These are phyloP conservation scores for Candolleomyces aberdarensis DNA, from an alignment of 768 basidiomycete species.

Conservation along the genomic window DNA sequence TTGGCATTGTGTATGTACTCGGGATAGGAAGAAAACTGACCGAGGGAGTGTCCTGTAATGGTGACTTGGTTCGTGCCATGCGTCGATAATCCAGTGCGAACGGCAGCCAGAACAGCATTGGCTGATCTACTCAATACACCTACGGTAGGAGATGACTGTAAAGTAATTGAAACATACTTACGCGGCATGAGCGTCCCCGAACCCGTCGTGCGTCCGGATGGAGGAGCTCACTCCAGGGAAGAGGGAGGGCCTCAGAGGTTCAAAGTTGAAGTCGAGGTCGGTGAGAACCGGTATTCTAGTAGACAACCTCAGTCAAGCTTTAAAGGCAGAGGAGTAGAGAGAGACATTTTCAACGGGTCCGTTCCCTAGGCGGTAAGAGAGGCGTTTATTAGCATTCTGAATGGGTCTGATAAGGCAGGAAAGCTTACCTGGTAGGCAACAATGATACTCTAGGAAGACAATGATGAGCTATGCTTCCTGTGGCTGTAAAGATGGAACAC, in stretches of 20 bases:
- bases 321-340: background rate
- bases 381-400: background rate
- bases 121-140: constrained; percentile 30
- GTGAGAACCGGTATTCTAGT: constrained; percentile 46
- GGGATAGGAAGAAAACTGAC: background rate
- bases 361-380: constrained; percentile 1
- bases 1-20: constrained; percentile 19
- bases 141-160: background rate
- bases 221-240: constrained; percentile 51
- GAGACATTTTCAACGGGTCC: constrained; percentile 11
- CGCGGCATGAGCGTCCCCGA: constrained; percentile 44
- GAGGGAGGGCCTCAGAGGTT: constrained; percentile 37
- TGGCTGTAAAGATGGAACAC: background rate
- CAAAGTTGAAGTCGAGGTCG: constrained; percentile 40
- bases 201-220: constrained; percentile 54
- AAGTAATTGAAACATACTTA: background rate
- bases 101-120: constrained; percentile 25
- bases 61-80: constrained; percentile 30
- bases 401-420: no score
- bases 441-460: constrained; percentile 25
- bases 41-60: constrained; percentile 27
- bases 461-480: background rate
- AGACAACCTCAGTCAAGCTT: background rate
- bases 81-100: constrained; percentile 8
- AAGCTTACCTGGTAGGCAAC: constrained; percentile 30